Evolutionary conservation across 345 rosid genomes (phyloP).

Genomic region (Carallia pectinifolia): DNA sequence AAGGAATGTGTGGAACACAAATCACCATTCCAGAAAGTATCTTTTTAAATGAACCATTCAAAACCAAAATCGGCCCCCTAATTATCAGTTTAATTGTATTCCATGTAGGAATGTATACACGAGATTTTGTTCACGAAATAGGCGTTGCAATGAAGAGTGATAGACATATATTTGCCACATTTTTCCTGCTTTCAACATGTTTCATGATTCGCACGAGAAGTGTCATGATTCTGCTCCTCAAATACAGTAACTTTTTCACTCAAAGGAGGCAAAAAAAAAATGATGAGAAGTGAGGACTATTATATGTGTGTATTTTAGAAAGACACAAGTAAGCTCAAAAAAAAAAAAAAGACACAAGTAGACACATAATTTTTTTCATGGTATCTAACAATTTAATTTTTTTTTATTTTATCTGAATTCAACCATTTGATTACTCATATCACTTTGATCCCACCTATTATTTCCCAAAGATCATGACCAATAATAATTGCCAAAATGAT

Average conservation of each 20-base stretch:
- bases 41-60: too few relatives aligned
- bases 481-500: background rate
- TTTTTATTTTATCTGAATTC: too few relatives aligned
- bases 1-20: too few relatives aligned
- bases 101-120: background rate
- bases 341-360: too few relatives aligned
- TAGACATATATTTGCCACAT: constrained; percentile 5
- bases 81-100: background rate
- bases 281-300: too few relatives aligned
- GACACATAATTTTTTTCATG: too few relatives aligned
- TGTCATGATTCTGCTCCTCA: constrained; percentile 31
- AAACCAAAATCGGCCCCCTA: background rate
- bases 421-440: too few relatives aligned
- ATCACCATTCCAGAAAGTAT: too few relatives aligned
- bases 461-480: constrained; percentile 1
- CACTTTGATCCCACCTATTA: too few relatives aligned
- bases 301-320: too few relatives aligned
- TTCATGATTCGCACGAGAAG: constrained; percentile 14
- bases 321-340: too few relatives aligned
- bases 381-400: too few relatives aligned
- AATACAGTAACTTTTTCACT: constrained; percentile 1
- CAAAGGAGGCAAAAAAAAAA: constrained; percentile 1
- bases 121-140: background rate
- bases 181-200: constrained; percentile 23
- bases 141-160: background rate